These are phyloP conservation scores for Solanum piurae DNA, from an alignment of 257 asterid species.

Conservation along the genomic window DNA sequence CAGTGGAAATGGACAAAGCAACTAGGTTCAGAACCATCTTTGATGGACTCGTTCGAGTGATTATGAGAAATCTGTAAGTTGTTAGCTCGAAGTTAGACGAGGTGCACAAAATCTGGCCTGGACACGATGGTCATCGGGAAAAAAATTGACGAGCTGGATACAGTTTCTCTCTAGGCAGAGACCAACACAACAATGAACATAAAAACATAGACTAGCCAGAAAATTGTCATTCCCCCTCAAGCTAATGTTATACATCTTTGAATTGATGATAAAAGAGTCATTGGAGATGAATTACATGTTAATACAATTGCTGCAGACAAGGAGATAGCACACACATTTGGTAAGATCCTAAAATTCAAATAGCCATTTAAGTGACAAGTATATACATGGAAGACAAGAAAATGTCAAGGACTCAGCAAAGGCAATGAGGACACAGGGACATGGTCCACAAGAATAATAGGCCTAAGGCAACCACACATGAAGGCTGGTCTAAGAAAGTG, in stretches of 20 bases:
- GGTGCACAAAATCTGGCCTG: background rate
- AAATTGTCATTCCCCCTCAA: background rate
- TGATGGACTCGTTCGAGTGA: background rate
- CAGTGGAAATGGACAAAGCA: background rate
- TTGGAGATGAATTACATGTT: background rate
- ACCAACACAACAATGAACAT: background rate
- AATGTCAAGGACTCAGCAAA: background rate
- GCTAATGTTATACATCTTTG: background rate
- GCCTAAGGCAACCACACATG: background rate
- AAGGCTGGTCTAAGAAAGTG: background rate
- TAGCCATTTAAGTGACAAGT: background rate
- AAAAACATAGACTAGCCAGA: background rate
- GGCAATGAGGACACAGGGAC: background rate
- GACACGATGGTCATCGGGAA: background rate
- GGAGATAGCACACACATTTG: background rate
- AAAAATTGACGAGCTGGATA: background rate
- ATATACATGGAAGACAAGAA: background rate
- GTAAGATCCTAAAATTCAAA: background rate
- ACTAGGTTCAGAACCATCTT: background rate
- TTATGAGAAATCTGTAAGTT: background rate
- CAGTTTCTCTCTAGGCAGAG: background rate
- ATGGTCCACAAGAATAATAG: background rate
- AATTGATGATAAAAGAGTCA: background rate
- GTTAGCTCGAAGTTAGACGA: background rate
- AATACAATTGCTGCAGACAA: background rate